Evolutionary conservation across 2,329 filamentous ascomycete species (phyloP), one percentile per base, ranked within the genome.

Genomic region (Colletotrichum theobromicola): DNA sequence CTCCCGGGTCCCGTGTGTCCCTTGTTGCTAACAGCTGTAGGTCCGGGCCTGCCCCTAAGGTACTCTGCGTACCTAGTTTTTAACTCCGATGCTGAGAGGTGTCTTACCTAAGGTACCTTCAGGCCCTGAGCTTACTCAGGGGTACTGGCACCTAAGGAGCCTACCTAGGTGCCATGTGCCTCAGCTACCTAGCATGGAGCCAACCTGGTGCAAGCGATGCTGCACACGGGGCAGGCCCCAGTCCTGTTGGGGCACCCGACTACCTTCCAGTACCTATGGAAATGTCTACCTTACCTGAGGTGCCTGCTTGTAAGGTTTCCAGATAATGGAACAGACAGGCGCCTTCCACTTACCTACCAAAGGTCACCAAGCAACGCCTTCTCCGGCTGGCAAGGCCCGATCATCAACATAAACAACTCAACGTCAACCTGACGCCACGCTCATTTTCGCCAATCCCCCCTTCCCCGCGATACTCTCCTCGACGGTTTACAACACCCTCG

Each of bases 351-450:
- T 46, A 46, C 37, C 37, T n/a, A n/a, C n/a, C n/a, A n/a, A 24
- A 37, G n/a, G 53, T 71, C 30, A 26, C 70, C 32, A 63, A 69
- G 65, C 57, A 69, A 63, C 63, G 34, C 32, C 53, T 32, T n/a
- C 32, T 58, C 37, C 60, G 15, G 46, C n/a, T 26, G 34, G 9
- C 32, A 72, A 46, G 55, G 21, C 35, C n/a, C n/a, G 21, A 26
- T 66, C 46, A 55, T 53, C 18, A 69, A 32, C 58, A 50, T 72
- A 72, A 69, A 69, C 70, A 72, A 46, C 21, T 34, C 13, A 37
- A 72, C 46, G 46, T n/a, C 42, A 13, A 15, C 57, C 32, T 21
- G 34, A 63, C 65, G 58, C 42, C 57, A 63, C 63, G 32, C 55
- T 60, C 55, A 32, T 30, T 32, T 24, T 60, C 63, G 15, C 34